Evolutionary conservation across 352 stramenopile genomes (phyloP).

Genomic region (Phytophthora hybrid): DNA sequence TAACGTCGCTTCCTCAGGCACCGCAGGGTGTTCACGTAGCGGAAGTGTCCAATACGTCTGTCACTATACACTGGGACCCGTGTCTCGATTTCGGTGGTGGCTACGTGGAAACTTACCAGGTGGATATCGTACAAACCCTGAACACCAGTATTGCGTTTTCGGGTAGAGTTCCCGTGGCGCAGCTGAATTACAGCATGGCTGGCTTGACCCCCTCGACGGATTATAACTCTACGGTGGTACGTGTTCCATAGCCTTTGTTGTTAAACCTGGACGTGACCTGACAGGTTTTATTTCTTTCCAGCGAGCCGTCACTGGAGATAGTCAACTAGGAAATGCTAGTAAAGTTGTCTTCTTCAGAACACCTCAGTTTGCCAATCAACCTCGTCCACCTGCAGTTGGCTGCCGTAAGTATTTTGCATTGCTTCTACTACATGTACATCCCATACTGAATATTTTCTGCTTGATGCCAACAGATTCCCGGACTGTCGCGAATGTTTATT

Average conservation of each 20-base stretch:
- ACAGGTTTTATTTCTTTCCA: slow-evolving; percentile 14
- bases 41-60: slow-evolving; percentile 27
- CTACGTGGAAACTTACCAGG: slow-evolving; percentile 46
- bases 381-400: slow-evolving; percentile 49
- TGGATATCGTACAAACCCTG: slow-evolving; percentile 32
- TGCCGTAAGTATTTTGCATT: slow-evolving; percentile 51
- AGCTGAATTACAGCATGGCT: slow-evolving; percentile 33
- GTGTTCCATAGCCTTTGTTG: slow-evolving; percentile 10
- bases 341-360: slow-evolving; percentile 59
- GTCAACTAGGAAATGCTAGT: slow-evolving; percentile 37
- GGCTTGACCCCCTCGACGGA: slow-evolving; percentile 33
- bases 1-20: slow-evolving; percentile 39
- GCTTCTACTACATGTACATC: background rate
- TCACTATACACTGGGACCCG: slow-evolving; percentile 45
- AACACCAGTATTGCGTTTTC: slow-evolving; percentile 11
- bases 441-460: slow-evolving; percentile 5
- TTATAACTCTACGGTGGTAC: slow-evolving; percentile 62
- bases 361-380: slow-evolving; percentile 40
- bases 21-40: slow-evolving; percentile 39
- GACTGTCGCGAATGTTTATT: slow-evolving; percentile 44
- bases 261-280: background rate
- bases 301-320: slow-evolving; percentile 42
- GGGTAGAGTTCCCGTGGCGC: slow-evolving; percentile 20
- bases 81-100: slow-evolving; percentile 59
- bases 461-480: slow-evolving; percentile 39